These are phyloP conservation scores for Prunus fruticosa DNA, from an alignment of 306 rosid species.

Conservation along the genomic window DNA sequence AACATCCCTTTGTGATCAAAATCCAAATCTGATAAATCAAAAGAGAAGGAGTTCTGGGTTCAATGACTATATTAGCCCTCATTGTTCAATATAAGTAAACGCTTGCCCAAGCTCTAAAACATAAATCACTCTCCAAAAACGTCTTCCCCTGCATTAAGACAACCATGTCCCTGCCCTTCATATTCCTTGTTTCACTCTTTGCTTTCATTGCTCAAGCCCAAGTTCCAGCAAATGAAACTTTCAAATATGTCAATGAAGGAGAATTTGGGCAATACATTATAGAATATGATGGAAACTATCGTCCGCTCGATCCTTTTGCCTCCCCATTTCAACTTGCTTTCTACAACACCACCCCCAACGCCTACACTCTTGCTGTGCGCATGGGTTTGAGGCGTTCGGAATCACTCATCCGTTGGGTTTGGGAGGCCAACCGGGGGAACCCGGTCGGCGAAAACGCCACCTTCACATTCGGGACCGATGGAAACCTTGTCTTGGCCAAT, in stretches of 20 bases:
- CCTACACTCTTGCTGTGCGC: constrained; percentile 64
- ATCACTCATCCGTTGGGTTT: constrained; percentile 55
- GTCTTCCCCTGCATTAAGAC: background rate
- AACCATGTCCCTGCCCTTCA: background rate
- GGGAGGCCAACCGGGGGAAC: constrained; percentile 79
- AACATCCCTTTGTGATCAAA: background rate
- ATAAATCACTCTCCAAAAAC: background rate
- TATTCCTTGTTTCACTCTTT: constrained; percentile 20
- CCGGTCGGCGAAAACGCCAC: constrained; percentile 67
- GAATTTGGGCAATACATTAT: constrained; percentile 44
- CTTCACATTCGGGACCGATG: constrained; percentile 41
- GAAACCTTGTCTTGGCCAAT: constrained; percentile 64
- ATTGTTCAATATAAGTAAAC: background rate
- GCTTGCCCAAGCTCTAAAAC: background rate
- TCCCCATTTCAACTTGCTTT: constrained; percentile 64
- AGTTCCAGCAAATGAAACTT: constrained; percentile 56
- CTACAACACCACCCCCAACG: constrained; percentile 70
- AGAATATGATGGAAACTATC: constrained; percentile 53
- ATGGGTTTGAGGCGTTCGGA: constrained; percentile 53
- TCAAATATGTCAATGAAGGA: constrained; percentile 44
- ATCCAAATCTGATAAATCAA: background rate
- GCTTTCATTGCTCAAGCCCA: constrained; percentile 31
- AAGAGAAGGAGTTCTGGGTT: background rate
- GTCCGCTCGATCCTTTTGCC: constrained; percentile 23
- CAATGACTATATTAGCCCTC: background rate